A percentile compares a stretch with the other conserved stretches of the same genome.
These are phyloP conservation scores for Harringtonia lauricola DNA, from an alignment of 2,329 filamentous ascomycete genomes.

Conservation along the genomic window DNA sequence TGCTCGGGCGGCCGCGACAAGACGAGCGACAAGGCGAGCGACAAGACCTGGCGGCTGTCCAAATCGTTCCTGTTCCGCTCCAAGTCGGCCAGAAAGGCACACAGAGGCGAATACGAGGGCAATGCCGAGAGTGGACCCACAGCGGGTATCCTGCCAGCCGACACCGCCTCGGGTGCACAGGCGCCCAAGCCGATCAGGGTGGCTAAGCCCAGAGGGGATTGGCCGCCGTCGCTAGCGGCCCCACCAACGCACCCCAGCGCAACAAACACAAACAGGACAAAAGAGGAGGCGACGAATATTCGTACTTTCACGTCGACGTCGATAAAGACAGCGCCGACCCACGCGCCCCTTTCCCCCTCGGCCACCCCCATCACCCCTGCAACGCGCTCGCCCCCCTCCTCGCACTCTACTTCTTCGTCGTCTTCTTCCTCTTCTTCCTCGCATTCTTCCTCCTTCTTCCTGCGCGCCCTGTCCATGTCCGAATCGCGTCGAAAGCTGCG, in stretches of 20 bases:
- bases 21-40: not conserved
- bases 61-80: conserved; percentile 6
- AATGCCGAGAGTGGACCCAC: not conserved
- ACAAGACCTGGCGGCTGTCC: conserved; percentile 8
- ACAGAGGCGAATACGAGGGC: not conserved
- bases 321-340: not conserved
- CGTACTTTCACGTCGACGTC: not conserved
- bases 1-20: not conserved
- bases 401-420: not conserved
- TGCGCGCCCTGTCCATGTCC: conserved; percentile 9
- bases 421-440: not conserved
- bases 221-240: conserved; percentile 5
- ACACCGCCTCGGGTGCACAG: conserved; percentile 3
- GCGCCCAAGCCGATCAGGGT: not conserved
- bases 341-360: not conserved
- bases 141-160: not conserved
- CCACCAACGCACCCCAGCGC: not conserved
- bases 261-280: not conserved
- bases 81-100: not conserved
- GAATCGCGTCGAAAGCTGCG: not conserved
- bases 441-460: conserved; percentile 1
- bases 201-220: conserved; percentile 8
- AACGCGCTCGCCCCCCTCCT: not conserved
- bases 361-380: not conserved
- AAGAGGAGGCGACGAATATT: not conserved